phyloP scores from a whole-genome alignment of 1,284 basidiomycete species.

The Pyrrhoderma noxium region DNA sequence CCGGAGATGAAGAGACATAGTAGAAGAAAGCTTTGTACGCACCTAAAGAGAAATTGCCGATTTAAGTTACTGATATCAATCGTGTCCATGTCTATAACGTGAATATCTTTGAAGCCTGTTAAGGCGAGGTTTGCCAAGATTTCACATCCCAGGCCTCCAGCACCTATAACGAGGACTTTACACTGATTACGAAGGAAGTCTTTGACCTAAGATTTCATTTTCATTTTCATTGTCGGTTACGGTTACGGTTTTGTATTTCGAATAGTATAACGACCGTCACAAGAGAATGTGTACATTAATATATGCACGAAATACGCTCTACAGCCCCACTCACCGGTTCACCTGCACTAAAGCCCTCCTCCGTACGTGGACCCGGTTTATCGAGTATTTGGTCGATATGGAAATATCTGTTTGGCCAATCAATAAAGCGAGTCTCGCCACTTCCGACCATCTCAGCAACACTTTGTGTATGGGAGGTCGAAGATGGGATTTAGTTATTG shows the following conservation, averaged over 20 bases:
- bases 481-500: too few species aligned
- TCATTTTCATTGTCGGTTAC: too few species aligned
- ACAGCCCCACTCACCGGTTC: constrained; percentile 57
- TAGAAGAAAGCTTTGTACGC: constrained; percentile 22
- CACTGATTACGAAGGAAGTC: constrained; percentile 76
- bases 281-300: too few species aligned
- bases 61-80: constrained; percentile 99
- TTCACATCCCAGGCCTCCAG: constrained; percentile 92
- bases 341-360: constrained; percentile 66
- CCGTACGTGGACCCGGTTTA: constrained; percentile 74
- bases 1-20: background rate
- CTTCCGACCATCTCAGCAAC: constrained; percentile 9
- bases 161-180: constrained; percentile 96
- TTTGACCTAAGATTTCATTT: constrained; percentile 56
- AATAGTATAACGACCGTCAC: too few species aligned
- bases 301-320: too few species aligned
- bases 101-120: constrained; percentile 94
- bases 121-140: constrained; percentile 90
- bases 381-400: constrained; percentile 81
- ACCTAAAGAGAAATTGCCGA: constrained; percentile 97
- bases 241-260: too few species aligned
- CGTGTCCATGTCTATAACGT: constrained; percentile 99
- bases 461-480: background rate
- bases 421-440: constrained; percentile 28
- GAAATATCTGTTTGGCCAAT: constrained; percentile 70